A percentile compares a stretch with the other conserved stretches of the same genome.
phyloP scores from a whole-genome alignment of 306 rosid genomes.

The Argentina anserina region DNA sequence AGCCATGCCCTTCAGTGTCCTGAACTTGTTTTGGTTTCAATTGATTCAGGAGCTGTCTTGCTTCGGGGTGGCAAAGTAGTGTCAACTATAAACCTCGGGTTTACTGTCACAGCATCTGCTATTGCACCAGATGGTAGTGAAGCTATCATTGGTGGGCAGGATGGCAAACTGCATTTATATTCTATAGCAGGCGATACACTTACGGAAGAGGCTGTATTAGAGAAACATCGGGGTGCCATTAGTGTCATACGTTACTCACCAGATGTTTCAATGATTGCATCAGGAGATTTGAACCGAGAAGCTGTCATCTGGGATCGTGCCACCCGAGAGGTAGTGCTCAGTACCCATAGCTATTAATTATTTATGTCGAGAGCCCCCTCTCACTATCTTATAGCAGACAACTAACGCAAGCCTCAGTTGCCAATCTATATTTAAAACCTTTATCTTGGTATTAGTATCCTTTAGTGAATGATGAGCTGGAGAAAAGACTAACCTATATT shows the following conservation, averaged over 20 bases:
- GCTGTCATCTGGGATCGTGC: slow-evolving; percentile 82
- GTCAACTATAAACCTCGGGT: slow-evolving; percentile 80
- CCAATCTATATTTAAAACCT: background rate
- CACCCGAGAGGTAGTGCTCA: slow-evolving; percentile 57
- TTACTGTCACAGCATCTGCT: slow-evolving; percentile 74
- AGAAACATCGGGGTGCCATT: slow-evolving; percentile 90
- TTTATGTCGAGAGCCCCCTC: no score
- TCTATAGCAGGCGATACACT: slow-evolving; percentile 66
- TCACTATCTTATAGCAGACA: no score
- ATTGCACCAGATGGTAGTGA: slow-evolving; percentile 92
- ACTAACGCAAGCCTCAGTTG: no score
- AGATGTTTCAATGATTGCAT: slow-evolving; percentile 89
- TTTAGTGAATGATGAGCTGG: background rate
- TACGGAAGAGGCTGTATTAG: slow-evolving; percentile 75
- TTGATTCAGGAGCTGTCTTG: slow-evolving; percentile 80
- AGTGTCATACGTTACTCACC: slow-evolving; percentile 87
- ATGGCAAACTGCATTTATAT: slow-evolving; percentile 81
- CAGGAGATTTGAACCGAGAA: slow-evolving; percentile 95
- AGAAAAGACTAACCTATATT: background rate
- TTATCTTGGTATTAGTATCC: background rate
- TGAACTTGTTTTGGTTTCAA: slow-evolving; percentile 76
- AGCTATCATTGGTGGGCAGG: slow-evolving; percentile 90
- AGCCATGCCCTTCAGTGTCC: slow-evolving; percentile 75
- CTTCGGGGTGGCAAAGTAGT: slow-evolving; percentile 66
- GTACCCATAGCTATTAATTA: background rate